Percentiles rank a stretch among this genome's conserved stretches.
These are phyloP conservation scores for Blastomyces gilchristii DNA, from an alignment of 2,329 filamentous ascomycete genomes.

Conservation along the genomic window DNA sequence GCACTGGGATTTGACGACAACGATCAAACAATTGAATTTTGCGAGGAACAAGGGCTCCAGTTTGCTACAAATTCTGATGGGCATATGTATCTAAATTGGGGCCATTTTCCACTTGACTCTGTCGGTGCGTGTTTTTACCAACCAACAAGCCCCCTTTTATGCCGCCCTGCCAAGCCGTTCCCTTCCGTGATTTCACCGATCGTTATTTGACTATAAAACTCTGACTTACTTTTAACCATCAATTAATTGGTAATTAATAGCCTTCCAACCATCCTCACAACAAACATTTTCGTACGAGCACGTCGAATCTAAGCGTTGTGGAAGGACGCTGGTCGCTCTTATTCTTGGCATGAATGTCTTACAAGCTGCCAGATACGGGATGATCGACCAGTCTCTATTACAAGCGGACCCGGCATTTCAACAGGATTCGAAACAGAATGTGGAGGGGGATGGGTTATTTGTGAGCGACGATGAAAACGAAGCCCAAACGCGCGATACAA, in stretches of 20 bases:
- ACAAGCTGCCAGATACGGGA: slow-evolving; percentile 40
- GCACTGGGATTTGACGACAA: slow-evolving; percentile 48
- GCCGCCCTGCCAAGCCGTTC: not conserved
- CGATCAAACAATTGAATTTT: slow-evolving; percentile 45
- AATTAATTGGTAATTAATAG: slow-evolving; percentile 23
- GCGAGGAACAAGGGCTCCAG: slow-evolving; percentile 43
- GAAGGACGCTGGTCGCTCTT: slow-evolving; percentile 46
- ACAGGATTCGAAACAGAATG: slow-evolving; percentile 20
- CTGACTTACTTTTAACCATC: slow-evolving; percentile 5
- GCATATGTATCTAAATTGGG: slow-evolving; percentile 43
- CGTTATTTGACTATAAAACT: slow-evolving; percentile 7
- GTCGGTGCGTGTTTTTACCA: slow-evolving; percentile 31
- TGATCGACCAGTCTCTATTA: slow-evolving; percentile 39
- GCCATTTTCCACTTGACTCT: slow-evolving; percentile 37
- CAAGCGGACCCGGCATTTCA: slow-evolving; percentile 19
- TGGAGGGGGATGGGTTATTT: slow-evolving; percentile 30
- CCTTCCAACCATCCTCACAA: slow-evolving; percentile 35
- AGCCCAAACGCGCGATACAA: slow-evolving; percentile 21
- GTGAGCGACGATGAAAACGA: slow-evolving; percentile 27
- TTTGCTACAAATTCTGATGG: slow-evolving; percentile 40
- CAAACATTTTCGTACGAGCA: slow-evolving; percentile 45
- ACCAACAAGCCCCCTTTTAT: slow-evolving; percentile 3
- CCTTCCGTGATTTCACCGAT: not conserved
- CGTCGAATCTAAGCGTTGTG: slow-evolving; percentile 50
- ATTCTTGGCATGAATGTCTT: slow-evolving; percentile 47